Evolutionary conservation across 179 eudicot genomes (phyloP).

Genomic region (Beta lomatogona): DNA sequence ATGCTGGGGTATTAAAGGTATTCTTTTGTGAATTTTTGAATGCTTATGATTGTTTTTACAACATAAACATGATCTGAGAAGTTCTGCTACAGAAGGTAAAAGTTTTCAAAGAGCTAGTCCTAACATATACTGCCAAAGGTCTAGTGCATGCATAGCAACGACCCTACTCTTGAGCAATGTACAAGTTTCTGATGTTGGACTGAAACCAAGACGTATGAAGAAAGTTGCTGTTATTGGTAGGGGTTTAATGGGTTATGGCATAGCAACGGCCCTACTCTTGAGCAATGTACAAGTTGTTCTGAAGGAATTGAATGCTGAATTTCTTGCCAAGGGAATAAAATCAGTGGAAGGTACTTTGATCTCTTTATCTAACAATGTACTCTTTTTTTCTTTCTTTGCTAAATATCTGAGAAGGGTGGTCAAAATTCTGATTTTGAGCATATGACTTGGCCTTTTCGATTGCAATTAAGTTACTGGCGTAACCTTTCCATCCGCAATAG

Average conservation of each 20-base stretch:
- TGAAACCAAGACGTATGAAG: conserved; percentile 69
- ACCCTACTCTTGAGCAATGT: no score
- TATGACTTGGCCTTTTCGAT: background rate
- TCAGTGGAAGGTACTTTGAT: conserved; percentile 60
- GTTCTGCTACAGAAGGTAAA: conserved; percentile 46
- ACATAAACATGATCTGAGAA: conserved; percentile 18
- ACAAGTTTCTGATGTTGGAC: conserved; percentile 90
- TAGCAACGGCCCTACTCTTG: conserved; percentile 82
- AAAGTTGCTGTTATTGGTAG: conserved; percentile 96
- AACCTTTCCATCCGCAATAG: background rate
- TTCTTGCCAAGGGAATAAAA: conserved; percentile 69
- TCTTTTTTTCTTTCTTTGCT: background rate
- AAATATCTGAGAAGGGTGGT: background rate
- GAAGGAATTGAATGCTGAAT: conserved; percentile 83
- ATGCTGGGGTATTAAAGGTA: conserved; percentile 78
- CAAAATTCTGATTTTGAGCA: background rate
- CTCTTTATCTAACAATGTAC: background rate
- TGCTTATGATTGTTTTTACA: conserved; percentile 1
- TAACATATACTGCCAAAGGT: conserved; percentile 65
- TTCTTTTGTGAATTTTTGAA: conserved; percentile 12
- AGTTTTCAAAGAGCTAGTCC: conserved; percentile 58
- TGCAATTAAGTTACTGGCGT: background rate
- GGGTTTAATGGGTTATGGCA: conserved; percentile 98
- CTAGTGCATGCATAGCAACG: conserved; percentile 80
- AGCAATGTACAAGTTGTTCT: conserved; percentile 68